Base-by-base conservation (phyloP, 495 filamentous ascomycete genomes). In the Xylaria scruposa region DNA sequence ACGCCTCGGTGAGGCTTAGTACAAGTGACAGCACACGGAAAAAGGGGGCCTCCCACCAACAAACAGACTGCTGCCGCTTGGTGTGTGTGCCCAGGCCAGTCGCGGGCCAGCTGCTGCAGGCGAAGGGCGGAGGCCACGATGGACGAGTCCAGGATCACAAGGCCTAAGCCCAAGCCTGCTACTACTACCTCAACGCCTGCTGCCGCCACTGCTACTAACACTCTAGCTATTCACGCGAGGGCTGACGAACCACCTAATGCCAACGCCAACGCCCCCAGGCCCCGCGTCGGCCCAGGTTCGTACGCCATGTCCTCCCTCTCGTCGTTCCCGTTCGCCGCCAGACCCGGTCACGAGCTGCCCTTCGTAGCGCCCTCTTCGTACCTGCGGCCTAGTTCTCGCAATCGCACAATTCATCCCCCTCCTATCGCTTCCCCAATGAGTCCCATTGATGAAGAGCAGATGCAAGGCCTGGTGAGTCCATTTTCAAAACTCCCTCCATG, bases 401-500 rank as follows among this genome's bases (percentile, higher is more conserved):
- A 79, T 80, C 84, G 79, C 77, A 81, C 83, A 77, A 82, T 84
- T 17, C 72, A 74, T 60, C 70, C 67, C n/a, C 75, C 76, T 63
- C 71, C 70, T 77, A 78, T 87, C 72, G 81, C 86, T 67, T 87
- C 87, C 80, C 85, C 90, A 78, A 85, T 92, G 83, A 92, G 86
- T 83, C 88, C 90, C 73, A 86, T 97, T 73, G 95, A 98, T 82
- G 90, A 88, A 82, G 95, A 97, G 84, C 95, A 98, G 85, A 89
- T 91, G 83, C 91, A 95, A 81, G 95, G 92, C 78, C 88, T 98
- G 88, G 95, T 98, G 81, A 88, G 92, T 72, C 64, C 63, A 36
- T 21, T 53, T 33, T 47, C 69, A 64, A 60, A 58, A 36, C n/a
- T 42, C 56, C 61, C 56, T 61, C 54, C 67, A 42, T 2, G 24